Conservation (phyloP, 176 grass and related monocot genomes). For the Oryza meridionalis region DNA sequence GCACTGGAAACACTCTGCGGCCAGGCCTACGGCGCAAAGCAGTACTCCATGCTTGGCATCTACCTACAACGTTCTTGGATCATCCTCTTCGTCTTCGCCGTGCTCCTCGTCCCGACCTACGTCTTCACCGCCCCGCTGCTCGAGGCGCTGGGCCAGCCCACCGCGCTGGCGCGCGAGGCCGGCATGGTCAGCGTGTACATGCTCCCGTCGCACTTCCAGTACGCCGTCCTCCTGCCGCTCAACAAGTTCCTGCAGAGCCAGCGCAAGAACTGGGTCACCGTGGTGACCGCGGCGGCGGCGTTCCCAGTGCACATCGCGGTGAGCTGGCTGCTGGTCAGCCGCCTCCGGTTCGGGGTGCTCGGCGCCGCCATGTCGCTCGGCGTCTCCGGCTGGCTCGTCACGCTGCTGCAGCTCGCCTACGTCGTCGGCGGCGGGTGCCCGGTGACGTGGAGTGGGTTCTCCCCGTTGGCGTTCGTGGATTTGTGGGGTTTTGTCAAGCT, state of each 20-base stretch:
- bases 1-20: conserved; percentile 55
- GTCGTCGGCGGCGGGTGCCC: conserved; percentile 45
- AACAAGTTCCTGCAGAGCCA: conserved; percentile 53
- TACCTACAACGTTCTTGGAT: conserved; percentile 62
- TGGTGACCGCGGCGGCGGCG: neutral
- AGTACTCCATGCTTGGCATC: conserved; percentile 52
- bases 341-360: conserved; percentile 33
- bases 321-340: conserved; percentile 44
- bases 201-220: conserved; percentile 43
- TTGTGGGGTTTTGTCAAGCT: conserved; percentile 43
- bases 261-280: conserved; percentile 44
- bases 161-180: conserved; percentile 22
- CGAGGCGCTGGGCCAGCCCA: conserved; percentile 39
- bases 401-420: conserved; percentile 26
- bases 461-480: conserved; percentile 35
- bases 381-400: conserved; percentile 29
- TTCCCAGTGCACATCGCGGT: conserved; percentile 37
- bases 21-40: conserved; percentile 52
- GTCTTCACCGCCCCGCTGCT: conserved; percentile 30
- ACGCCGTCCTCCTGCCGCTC: conserved; percentile 39
- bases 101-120: conserved; percentile 34
- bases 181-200: conserved; percentile 17
- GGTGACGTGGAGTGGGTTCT: conserved; percentile 49
- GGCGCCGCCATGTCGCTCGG: conserved; percentile 40
- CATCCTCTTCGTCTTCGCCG: conserved; percentile 33